These are phyloP conservation scores for Colletotrichum aenigma DNA, from an alignment of 2,329 filamentous ascomycete genomes.

Conservation along the genomic window DNA sequence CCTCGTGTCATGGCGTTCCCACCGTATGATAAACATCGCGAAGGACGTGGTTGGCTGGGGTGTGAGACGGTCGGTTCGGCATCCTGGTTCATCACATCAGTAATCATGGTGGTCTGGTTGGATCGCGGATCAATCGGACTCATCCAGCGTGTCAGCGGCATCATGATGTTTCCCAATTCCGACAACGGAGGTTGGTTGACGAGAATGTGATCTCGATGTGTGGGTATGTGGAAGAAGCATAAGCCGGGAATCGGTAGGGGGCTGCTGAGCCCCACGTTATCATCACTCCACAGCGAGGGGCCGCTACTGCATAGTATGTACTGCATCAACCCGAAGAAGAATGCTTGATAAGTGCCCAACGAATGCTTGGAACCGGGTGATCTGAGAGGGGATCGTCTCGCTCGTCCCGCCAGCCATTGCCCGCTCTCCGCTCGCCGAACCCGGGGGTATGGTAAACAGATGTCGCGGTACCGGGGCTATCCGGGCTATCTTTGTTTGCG, in stretches of 20 bases:
- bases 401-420: neutral
- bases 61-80: neutral
- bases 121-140: neutral
- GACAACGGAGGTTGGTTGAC: neutral
- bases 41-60: neutral
- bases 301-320: neutral
- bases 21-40: neutral
- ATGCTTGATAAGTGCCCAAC: neutral
- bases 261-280: neutral
- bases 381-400: neutral
- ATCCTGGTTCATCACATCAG: neutral
- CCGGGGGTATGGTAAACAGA: neutral
- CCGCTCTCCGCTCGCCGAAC: neutral
- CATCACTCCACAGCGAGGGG: neutral
- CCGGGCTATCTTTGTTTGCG: neutral
- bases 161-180: neutral
- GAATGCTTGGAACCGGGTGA: neutral
- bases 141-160: neutral
- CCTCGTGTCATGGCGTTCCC: neutral
- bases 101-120: neutral
- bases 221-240: neutral
- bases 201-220: neutral
- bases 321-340: neutral
- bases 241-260: neutral
- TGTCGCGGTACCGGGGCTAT: neutral